A percentile compares a stretch with the other conserved stretches of the same genome.
Evolutionary conservation across 2,329 filamentous ascomycete genomes (phyloP).

Genomic region (Colletotrichum noveboracense): DNA sequence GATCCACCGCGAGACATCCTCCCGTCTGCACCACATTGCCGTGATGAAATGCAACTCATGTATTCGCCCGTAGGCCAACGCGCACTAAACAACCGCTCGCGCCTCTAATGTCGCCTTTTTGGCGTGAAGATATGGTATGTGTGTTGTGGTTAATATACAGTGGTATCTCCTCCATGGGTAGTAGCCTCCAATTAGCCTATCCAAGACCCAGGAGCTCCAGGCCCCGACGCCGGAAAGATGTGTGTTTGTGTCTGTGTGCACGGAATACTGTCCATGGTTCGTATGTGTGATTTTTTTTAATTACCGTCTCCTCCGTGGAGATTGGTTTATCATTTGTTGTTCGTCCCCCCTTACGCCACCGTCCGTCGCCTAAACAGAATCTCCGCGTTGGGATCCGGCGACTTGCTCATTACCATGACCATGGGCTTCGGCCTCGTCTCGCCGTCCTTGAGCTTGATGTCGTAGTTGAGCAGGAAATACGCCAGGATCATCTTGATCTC

Average conservation of each 20-base stretch:
- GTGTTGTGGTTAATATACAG: slow-evolving; percentile 3
- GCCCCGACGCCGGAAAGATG: not conserved
- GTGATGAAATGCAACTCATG: not conserved
- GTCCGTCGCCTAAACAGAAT: slow-evolving; percentile 43
- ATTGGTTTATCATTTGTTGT: not conserved
- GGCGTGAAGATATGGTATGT: not conserved
- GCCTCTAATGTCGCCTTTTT: not conserved
- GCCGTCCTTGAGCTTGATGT: slow-evolving; percentile 43
- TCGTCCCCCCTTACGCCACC: not conserved
- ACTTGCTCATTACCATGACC: slow-evolving; percentile 45
- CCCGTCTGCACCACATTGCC: not conserved
- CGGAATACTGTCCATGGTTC: not conserved
- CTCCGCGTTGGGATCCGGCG: slow-evolving; percentile 42
- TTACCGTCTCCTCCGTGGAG: not conserved
- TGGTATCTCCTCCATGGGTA: slow-evolving; percentile 15
- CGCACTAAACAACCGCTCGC: not conserved
- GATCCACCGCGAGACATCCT: not conserved
- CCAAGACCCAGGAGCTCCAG: slow-evolving; percentile 11
- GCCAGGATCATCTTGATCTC: slow-evolving; percentile 51
- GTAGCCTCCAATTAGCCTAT: not conserved
- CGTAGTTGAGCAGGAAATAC: slow-evolving; percentile 47
- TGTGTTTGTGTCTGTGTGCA: not conserved
- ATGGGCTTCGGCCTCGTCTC: slow-evolving; percentile 42
- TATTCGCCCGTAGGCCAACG: not conserved
- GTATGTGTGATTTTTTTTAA: not conserved